Conservation (phyloP, 2,329 filamentous ascomycete genomes). For the Paecilomyces formosus region DNA sequence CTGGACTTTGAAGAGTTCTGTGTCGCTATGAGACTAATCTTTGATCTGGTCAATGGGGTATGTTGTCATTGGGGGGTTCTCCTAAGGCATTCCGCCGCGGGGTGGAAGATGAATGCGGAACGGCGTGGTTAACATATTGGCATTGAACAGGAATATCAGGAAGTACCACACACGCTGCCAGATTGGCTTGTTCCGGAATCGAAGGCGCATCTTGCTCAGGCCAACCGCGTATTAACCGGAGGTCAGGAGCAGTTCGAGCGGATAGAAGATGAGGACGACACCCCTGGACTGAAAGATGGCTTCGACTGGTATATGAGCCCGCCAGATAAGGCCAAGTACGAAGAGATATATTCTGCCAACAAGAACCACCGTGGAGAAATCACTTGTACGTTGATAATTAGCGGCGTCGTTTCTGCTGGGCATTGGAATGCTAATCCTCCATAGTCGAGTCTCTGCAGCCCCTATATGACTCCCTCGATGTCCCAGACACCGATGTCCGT, state of each 20-base stretch:
- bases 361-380: constrained; percentile 80
- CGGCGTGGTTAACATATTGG: neutral
- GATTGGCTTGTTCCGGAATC: constrained; percentile 97
- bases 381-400: constrained; percentile 52
- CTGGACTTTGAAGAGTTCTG: constrained; percentile 99
- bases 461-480: constrained; percentile 65
- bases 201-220: constrained; percentile 84
- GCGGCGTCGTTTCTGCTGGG: neutral
- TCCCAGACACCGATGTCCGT: constrained; percentile 70
- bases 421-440: neutral
- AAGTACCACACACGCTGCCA: constrained; percentile 78
- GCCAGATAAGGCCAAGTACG: constrained; percentile 83
- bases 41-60: constrained; percentile 93
- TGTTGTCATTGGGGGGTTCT: constrained; percentile 19
- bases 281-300: constrained; percentile 80
- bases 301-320: constrained; percentile 99
- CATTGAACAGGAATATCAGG: constrained; percentile 64
- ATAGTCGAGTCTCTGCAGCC: constrained; percentile 70
- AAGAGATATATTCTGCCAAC: constrained; percentile 93
- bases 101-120: neutral
- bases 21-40: constrained; percentile 96
- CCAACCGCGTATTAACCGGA: constrained; percentile 68
- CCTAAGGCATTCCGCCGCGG: neutral
- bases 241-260: constrained; percentile 77
- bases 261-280: constrained; percentile 71